Base-by-base conservation (phyloP, 176 grass and related monocot species). In the Carex littledalei region DNA sequence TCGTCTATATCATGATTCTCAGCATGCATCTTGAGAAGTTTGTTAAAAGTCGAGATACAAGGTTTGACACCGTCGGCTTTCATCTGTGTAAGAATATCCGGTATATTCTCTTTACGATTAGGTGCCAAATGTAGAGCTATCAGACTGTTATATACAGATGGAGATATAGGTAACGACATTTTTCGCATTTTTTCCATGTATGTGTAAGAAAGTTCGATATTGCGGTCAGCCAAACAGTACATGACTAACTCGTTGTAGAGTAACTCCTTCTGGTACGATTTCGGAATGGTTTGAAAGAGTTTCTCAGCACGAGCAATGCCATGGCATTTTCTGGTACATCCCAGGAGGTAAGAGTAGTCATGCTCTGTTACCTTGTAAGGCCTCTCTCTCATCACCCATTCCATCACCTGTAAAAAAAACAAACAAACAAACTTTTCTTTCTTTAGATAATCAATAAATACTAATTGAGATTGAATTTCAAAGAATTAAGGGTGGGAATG, bases 111-210 rank as follows among this genome's bases (percentile, higher is more conserved):
- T 84, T 86, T 89, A 29, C 90, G 91, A 10, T 89, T 82, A 0
- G 93, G 91, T 13, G 88, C 87, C 43, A 91, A 98, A 75, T 98
- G 93, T 12, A 98, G 84, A 84, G 94, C 90, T 90, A 98, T 95
- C 68, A 98, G 37, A 37, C 87, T 88, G 71, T 94, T 93, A 87
- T 92, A 98, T 71, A 93, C 84, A 67, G 81, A 88, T 0, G 88
- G 84, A 2, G 90, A 95, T 61, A 98, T 92, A 1, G 85, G 88
- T 56, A 98, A 63, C 8, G 75, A 86, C 24, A 94, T 24, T 61
- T 92, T 88, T 81, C 89, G 87, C 91, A 98, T 94, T 84, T 92
- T 95, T 87, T 84, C 90, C 93, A 91, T 94, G 91, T 94, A 98
- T 12, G 83, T 81, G 0, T 89, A 89, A 20, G 93, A 92, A 85